Evolutionary conservation across 805 yeast genomes (phyloP).

Genomic region (Saccharomycopsis sp.): DNA sequence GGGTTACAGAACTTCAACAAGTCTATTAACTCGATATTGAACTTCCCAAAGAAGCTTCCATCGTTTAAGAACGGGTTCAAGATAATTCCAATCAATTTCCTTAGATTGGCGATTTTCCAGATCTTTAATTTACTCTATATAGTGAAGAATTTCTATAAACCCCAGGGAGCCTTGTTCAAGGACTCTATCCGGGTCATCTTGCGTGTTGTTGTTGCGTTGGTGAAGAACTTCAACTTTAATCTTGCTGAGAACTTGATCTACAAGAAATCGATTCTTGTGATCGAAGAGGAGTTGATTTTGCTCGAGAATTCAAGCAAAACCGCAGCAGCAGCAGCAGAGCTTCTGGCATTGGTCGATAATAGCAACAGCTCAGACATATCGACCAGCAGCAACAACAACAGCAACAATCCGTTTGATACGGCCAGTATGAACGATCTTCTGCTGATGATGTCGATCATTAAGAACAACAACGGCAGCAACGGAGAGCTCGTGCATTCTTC

Average conservation of each 20-base stretch:
- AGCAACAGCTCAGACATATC: background rate
- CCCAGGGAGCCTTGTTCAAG: background rate
- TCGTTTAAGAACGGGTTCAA: constrained; percentile 17
- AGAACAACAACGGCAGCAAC: background rate
- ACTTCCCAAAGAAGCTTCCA: background rate
- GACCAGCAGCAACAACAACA: background rate
- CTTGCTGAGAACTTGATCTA: background rate
- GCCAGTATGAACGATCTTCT: background rate
- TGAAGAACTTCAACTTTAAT: constrained; percentile 15
- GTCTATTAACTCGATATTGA: constrained; percentile 1
- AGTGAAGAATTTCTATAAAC: constrained; percentile 2
- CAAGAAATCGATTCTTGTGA: background rate
- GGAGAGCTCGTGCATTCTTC: background rate
- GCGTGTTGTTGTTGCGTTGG: constrained; percentile 1
- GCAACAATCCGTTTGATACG: background rate
- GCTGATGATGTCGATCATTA: background rate
- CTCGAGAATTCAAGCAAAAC: background rate
- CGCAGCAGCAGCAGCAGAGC: background rate
- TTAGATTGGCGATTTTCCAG: constrained; percentile 2
- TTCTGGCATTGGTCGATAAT: background rate
- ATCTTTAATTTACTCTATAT: background rate
- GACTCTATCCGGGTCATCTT: constrained; percentile 20
- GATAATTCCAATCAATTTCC: constrained; percentile 11
- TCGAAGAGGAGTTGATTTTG: background rate
- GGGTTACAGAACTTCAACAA: background rate